Base-by-base conservation (phyloP, 805 yeast genomes). In the Candida yuanshanica region DNA sequence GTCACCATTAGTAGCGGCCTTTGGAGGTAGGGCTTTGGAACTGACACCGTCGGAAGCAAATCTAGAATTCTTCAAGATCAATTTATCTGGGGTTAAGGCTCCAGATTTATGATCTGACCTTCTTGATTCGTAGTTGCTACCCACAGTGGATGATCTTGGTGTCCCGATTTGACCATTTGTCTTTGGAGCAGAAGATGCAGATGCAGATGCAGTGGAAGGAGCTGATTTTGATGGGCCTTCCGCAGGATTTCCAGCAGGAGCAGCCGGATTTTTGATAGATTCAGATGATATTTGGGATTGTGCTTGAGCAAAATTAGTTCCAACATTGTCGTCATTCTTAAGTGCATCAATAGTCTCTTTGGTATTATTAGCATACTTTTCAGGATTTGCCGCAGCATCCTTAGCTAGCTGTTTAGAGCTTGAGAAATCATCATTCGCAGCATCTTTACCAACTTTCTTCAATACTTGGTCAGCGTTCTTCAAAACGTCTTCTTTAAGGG, bases 381-480 rank as follows among this genome's bases (percentile, higher is more conserved):
- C 33, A 29, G 47, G 50, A 31, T 39, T 23, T 9, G 42, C 36
- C 17, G 36, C 32, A 21, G 41, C 38, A 14, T 44, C 41, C 4
- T 34, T 18, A 20, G 42, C 50, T 43, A 18, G 45, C 40, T 27
- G 18, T 8, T 14, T 27, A 14, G 31, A 16, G 8, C 31, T 18
- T 2, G 47, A 36, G 24, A 33, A 41, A 32, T 46, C 49, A 27
- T 45, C 49, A 4, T 38, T 25, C 18, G 38, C 39, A 25, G 41
- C 27, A 24, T 39, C 45, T 7, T 23, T 32, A 5, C 48, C 44
- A 22, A 45, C 27, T 16, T 41, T 29, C 10, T 62, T 62, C 17
- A 53, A 46, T 18, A 58, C 59, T 27, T 27, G 8, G 58, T 36
- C 58, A 35, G 38, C 20, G 20, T 37, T 10, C 29, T 46, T 42